Percentiles rank a stretch among this genome's conserved stretches.
Conservation (phyloP, 2,329 filamentous ascomycete genomes). For the Bipolaris victoriae region DNA sequence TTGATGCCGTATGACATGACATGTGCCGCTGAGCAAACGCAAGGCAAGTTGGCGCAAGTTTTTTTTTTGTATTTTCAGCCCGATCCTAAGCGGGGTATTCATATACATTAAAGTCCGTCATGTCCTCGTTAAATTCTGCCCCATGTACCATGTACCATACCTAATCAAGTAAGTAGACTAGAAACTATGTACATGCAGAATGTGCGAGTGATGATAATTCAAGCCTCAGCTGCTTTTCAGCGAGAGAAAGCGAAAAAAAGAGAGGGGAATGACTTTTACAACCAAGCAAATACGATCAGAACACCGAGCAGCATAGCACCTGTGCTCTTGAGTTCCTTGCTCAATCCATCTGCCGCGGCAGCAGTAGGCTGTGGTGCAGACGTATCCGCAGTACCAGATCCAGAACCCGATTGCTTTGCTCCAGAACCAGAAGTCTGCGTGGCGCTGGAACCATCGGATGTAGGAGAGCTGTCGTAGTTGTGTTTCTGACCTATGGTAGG, state of each 20-base stretch:
- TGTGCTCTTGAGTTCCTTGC: slow-evolving; percentile 30
- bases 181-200: slow-evolving; percentile 8
- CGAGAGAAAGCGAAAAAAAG: not conserved
- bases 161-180: not conserved
- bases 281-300: slow-evolving; percentile 33
- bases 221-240: not conserved
- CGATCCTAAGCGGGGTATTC: not conserved
- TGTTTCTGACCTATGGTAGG: slow-evolving; percentile 66
- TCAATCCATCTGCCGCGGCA: slow-evolving; percentile 27
- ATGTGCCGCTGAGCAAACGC: not conserved
- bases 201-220: not conserved
- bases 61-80: not conserved
- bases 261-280: not conserved
- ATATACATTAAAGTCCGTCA: not conserved
- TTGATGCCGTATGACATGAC: not conserved
- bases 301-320: slow-evolving; percentile 27
- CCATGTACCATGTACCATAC: not conserved
- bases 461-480: slow-evolving; percentile 18
- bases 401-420: not conserved
- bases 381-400: slow-evolving; percentile 7
- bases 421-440: slow-evolving; percentile 6
- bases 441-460: slow-evolving; percentile 6
- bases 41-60: not conserved
- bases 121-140: not conserved
- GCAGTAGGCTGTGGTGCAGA: slow-evolving; percentile 19